Base-by-base conservation (phyloP, 495 filamentous ascomycete genomes). In the Eremomyces bilateralis region DNA sequence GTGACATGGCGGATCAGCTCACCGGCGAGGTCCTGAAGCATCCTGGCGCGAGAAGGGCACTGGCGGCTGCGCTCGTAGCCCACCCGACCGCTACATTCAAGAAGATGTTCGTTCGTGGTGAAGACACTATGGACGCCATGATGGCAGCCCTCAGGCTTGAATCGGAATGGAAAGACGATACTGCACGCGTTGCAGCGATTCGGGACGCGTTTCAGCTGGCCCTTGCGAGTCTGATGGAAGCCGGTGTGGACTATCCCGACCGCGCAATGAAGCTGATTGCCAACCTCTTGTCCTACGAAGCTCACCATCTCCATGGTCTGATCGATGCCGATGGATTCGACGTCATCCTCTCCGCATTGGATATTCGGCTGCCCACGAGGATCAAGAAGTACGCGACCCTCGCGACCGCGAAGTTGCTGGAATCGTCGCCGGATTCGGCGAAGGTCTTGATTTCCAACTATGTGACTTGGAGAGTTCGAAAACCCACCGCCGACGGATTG, bases 281-380 rank as follows among this genome's bases (percentile, higher is more conserved):
- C 11, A 60, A 68, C 35, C 53, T 78, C 10, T 58, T 79, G 13
- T 63, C 65, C 17, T 59, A 64, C n/a, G 64, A 69, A 39, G 65
- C 69, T 0, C 56, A 50, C 0, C 58, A 60, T 33, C 45, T 91
- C 33, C 66, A 73, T 40, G 54, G 60, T 25, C 51, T 83, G 31
- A 63, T 93, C 24, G 82, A 90, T 45, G 62, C 67, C 30, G 76
- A 88, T 39, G 67, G 66, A 28, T 67, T 91, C 38, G 80, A 84
- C 45, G 77, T 79, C 29, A 69, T 94, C 33, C 54, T 92, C 6
- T 61, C 67, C 20, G 78, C 70, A 33, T 60, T 90, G 24, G 82
- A 94, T 46, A 68, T 77, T 57, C 68, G 82, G 13, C 62, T 80
- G 36, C 58, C 76, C 3, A 57, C 64, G 1, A 59, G 65, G 21